Base-by-base conservation (phyloP, 345 rosid species). In the Anacardium occidentale region DNA sequence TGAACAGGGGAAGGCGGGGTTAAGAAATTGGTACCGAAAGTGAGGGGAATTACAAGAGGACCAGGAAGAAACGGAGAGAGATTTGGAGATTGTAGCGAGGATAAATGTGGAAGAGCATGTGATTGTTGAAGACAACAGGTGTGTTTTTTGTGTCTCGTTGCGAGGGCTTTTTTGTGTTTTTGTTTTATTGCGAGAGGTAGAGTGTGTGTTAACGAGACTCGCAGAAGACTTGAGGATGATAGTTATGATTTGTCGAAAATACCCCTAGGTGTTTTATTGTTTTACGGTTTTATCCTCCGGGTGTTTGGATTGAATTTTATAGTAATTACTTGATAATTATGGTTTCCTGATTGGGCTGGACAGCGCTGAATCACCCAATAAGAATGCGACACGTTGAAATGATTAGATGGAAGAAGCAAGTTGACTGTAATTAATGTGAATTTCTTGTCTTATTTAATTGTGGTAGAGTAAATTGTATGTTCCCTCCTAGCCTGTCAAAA, bases 91-190 rank as follows among this genome's bases (percentile, higher is more conserved):
- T 62, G 56, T 7, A 14, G n/a, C 7, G 64, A 78, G 76, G 79
- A 71, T 52, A 55, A 69, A 83, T 24, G 71, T 42, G 79, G 80
- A 75, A 74, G 69, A 68, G 34, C 53, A 20, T 50, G 66, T 12
- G 29, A 51, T 50, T 50, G 5, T 44, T 14, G 55, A 20, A 2
- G 45, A 9, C 5, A 34, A 37, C 21, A n/a, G 12, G 45, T 18
- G 34, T 3, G 26, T 3, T 12, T n/a, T 8, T 9, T 1, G n/a
- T 5, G 12, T 21, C 25, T 14, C 15, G 42, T 15, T 7, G 22
- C 2, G 12, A 7, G 62, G 34, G 1, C 14, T 54, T 40, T 54
- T 8, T n/a, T 22, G 40, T 62, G 18, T n/a, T 22, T 68, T 29
- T 24, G 11, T 29, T 37, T 76, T 10, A 21, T 48, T 32, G 57